Base-by-base conservation (phyloP, 129 eudicot species). In the Dittrichia graveolens region DNA sequence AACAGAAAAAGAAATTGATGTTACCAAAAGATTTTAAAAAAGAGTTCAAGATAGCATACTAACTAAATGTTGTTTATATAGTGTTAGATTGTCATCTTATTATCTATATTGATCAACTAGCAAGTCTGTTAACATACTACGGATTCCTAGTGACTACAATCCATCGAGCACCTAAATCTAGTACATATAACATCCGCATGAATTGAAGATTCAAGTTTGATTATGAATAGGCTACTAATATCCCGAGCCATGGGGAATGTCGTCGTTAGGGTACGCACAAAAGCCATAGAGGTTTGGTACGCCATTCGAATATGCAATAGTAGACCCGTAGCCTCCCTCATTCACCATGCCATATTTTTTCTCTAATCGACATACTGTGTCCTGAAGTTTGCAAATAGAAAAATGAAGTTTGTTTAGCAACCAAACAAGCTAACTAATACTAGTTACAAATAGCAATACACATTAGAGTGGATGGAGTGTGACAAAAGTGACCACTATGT, bases 251-350 rank as follows among this genome's bases (percentile, higher is more conserved):
- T 70, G 73, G 42, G 69, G 65, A 57, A 65, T 73, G 72, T 80
- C 71, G 67, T 77, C 70, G 64, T 67, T 67, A 34, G 83, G 74
- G 44, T 83, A 79, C 60, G 59, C 75, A 52, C 79, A 80, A 59
- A 75, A 76, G 78, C 79, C 86, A 43, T 70, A 84, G 47, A 82
- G 74, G 65, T 79, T 84, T 10, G 82, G 18, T 35, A 81, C 78
- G 7, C 85, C 90, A 53, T 80, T 82, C 14, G 72, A 82, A 48
- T 66, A 83, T 16, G 78, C 80, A 52, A 83, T 74, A 1, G 77
- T 69, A 10, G 86, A 79, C 55, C 79, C 73, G 4, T 79, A 84
- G 58, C 75, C 72, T 14, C 49, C 85, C 45, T 75, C 85, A 18
- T 78, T 75, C 42, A 40, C 75, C 10, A 78, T 16, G 37, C 79